Base-by-base conservation (phyloP, 371 early-diverging fungal genomes). In the Rhizopus delemar region DNA sequence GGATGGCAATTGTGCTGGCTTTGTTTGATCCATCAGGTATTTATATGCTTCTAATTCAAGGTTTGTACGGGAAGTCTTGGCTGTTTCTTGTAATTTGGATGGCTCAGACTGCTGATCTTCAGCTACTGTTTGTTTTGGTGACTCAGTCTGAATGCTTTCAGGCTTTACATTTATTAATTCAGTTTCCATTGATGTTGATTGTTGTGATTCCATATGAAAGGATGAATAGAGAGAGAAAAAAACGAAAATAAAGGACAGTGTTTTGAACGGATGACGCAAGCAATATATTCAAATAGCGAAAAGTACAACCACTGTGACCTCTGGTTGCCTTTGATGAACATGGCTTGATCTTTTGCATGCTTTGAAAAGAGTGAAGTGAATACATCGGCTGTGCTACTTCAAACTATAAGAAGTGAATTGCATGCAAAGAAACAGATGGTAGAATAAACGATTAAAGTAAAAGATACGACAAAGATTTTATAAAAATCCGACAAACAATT, bases 1-100 rank as follows among this genome's bases (percentile, higher is more conserved):
- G 7, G 84, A 74, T 12, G 96, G 95, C 28, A 93, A 80, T 3
- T 85, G 80, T 7, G 93, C 83, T 60, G 89, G 85, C 46, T 90
- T 84, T 5, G 88, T 87, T 64, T 92, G 93, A 45, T 85, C 76
- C 6, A 82, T 78, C 16, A 93, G 74, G 57, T 85, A 86, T 45
- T 86, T 80, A 33, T 89, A 84, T 13, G 90, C 90, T 57, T 89
- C 86, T 58, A 89, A 80, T 57, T 91, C 90, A 49, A 82, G 45
- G 51, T 65, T 68, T 28, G 72, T 53, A n/a, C 72, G 72, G 12
- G 60, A 41, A 35, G 59, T 50, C 9, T 53, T 16, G 31, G 53
- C 49, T 32, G 55, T 48, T 55, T 59, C 41, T 33, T 29, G 3
- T 43, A 33, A 15, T 31, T 55, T 41, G 31, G 35, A 8, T 31